phyloP scores from a whole-genome alignment of 208 protist genomes.

The Vickermania ingenoplastis region DNA sequence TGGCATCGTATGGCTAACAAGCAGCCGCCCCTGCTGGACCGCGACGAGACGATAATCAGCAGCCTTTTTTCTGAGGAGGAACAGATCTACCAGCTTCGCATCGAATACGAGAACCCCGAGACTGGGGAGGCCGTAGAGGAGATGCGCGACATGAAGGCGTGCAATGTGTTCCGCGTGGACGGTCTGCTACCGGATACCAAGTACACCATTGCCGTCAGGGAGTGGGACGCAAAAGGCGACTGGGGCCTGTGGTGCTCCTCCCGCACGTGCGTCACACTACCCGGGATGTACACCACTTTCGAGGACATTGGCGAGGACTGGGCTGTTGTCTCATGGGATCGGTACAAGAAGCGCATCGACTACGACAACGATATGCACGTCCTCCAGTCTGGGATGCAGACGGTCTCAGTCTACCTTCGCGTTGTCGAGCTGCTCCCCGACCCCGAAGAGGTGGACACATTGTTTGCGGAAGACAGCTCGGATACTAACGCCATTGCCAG shows the following conservation, averaged over 20 bases:
- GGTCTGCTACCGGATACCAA: conserved; percentile 75
- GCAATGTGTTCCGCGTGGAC: conserved; percentile 72
- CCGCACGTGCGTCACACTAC: conserved; percentile 74
- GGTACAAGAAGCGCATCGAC: conserved; percentile 49
- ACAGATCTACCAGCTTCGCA: conserved; percentile 69
- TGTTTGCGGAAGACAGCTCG: background rate
- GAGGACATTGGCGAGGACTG: conserved; percentile 77
- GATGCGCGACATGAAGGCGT: conserved; percentile 59
- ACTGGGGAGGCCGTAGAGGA: conserved; percentile 48
- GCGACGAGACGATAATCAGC: conserved; percentile 43
- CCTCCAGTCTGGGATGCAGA: conserved; percentile 60
- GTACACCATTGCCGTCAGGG: conserved; percentile 84
- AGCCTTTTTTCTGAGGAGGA: conserved; percentile 40
- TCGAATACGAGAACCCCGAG: conserved; percentile 43
- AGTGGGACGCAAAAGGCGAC: conserved; percentile 81
- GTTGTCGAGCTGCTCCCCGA: conserved; percentile 49
- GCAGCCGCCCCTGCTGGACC: conserved; percentile 35
- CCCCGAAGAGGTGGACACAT: conserved; percentile 7
- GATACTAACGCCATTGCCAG: background rate
- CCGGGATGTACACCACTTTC: conserved; percentile 46
- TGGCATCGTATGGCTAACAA: conserved; percentile 85
- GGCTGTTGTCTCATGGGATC: conserved; percentile 52
- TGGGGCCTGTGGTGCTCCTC: conserved; percentile 85
- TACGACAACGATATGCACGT: conserved; percentile 85
- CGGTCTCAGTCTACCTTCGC: conserved; percentile 59